Evolutionary conservation across 2,329 filamentous ascomycete genomes (phyloP), one percentile per base, ranked within the genome.

Genomic region (Xylaria sp.): DNA sequence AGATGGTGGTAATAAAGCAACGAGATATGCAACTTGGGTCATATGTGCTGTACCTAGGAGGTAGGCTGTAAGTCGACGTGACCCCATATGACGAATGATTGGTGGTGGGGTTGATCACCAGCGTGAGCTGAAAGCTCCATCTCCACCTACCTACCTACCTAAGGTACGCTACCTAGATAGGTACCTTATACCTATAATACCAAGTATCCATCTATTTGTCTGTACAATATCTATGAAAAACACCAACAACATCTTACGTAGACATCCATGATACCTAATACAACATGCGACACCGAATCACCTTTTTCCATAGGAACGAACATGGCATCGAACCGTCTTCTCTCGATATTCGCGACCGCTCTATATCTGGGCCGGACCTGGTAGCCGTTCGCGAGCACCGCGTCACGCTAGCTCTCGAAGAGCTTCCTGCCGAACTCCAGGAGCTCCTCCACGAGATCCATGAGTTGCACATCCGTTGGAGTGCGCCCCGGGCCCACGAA

Each of bases 391-490:
- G 92, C 71, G 92, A 98, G 79, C 92, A 96, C 76, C 88, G 91
- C 66, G 79, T 95, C 71, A 97, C 93, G 0, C 80, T 96, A 68
- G 84, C 86, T 42, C 80, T 94, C 22, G 84, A 89, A 55, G 93
- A 97, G 81, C 85, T 97, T 45, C 91, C 93, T 4, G 75, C 80
- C 17, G 89, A 92, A 78, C 78, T 96, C 17, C 85, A 84, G 66
- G 79, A 84, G 29, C 79, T 91, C 15, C 81, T 97, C 29, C 83
- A 85, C 61, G 83, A 87, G 73, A 88, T 87, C 69, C 87, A 90
- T 73, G 89, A 93, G 77, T 81, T 97, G 47, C 91, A 95, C 78
- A 81, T 97, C 65, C 88, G 91, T 76, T 97, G 94, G 92, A 85
- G 87, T n/a, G 87, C 89, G 15, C 81, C 87, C 2, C 73, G 75